A percentile compares a stretch with the other conserved stretches of the same genome.
These are phyloP conservation scores for Scheffersomyces cryptocercus DNA, from an alignment of 1,139 yeast genomes.

Conservation along the genomic window DNA sequence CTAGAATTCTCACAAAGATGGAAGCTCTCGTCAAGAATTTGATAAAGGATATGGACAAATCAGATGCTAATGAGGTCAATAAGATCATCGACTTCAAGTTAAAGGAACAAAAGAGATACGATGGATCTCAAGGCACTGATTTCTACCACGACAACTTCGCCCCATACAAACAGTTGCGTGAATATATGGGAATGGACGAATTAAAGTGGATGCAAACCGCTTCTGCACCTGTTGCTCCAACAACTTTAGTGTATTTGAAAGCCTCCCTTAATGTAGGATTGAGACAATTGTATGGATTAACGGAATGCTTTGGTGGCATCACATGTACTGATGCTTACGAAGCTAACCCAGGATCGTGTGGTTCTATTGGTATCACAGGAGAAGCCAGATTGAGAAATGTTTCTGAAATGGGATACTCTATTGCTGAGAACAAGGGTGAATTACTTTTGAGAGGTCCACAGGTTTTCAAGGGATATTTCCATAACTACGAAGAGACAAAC, in stretches of 20 bases:
- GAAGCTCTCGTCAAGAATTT: slow-evolving; percentile 21
- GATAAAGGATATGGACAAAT: slow-evolving; percentile 7
- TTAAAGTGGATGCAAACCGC: slow-evolving; percentile 21
- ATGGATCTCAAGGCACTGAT: slow-evolving; percentile 11
- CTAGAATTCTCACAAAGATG: slow-evolving; percentile 39
- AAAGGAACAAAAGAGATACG: slow-evolving; percentile 10
- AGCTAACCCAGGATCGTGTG: slow-evolving; percentile 18
- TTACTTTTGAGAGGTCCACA: slow-evolving; percentile 69
- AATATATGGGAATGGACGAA: slow-evolving; percentile 18
- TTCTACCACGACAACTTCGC: slow-evolving; percentile 8
- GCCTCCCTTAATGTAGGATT: slow-evolving; percentile 19
- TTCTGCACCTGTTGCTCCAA: slow-evolving; percentile 20
- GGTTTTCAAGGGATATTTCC: slow-evolving; percentile 59
- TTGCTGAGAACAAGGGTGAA: slow-evolving; percentile 49
- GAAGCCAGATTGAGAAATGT: slow-evolving; percentile 42
- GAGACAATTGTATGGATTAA: slow-evolving; percentile 20
- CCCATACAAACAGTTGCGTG: slow-evolving; percentile 12
- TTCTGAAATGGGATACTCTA: slow-evolving; percentile 62
- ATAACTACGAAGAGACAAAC: slow-evolving; percentile 54
- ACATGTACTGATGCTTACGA: slow-evolving; percentile 12
- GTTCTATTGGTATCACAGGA: slow-evolving; percentile 8
- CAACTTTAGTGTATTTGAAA: slow-evolving; percentile 17
- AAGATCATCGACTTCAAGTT: slow-evolving; percentile 13
- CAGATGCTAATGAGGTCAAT: slow-evolving; percentile 6
- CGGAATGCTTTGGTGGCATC: slow-evolving; percentile 20